Evolutionary conservation across 1,284 basidiomycete genomes (phyloP), one percentile per base, ranked within the genome.

Genomic region (Ustilago xerochloae): DNA sequence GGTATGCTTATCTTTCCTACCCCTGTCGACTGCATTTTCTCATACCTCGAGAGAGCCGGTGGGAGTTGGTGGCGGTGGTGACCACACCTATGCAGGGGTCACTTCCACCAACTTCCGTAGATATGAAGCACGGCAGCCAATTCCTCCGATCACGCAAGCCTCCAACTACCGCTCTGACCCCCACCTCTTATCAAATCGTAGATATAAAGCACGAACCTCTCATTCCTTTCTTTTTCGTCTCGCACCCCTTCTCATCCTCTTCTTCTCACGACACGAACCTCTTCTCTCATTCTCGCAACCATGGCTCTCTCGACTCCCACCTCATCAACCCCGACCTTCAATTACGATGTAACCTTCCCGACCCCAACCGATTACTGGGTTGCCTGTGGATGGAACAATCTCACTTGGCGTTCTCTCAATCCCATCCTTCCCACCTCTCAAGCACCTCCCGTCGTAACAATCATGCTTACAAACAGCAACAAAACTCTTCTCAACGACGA

Each of bases 341-440:
- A 45, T 0, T 65, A 59, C 22, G 52, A 74, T 2, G 13, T 74
- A 30, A 60, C 55, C 24, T 69, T 74, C 35, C 71, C 71, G 22
- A 22, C 28, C n/a, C 36, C 66, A 4, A 32, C 71, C 15, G 35
- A 65, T 43, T 69, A 74, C 63, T 74, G 71, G 71, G 71, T 74
- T 20, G 62, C 71, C 3, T 74, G 71, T 20, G 65, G 66, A 1
- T 68, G 63, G 62, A 74, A 74, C 56, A 61, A 60, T 18, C 48
- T 74, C 48, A 55, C 59, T 4, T 75, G 66, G 66, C 63, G 52
- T 3, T 24, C 22, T 15, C 12, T 15, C 22, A n/a, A n/a, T 24
- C 41, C 15, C 41, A 20, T 18, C n/a, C 20, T 13, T 16, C 41
- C 22, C 15, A 18, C 22, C n/a, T 2, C 52, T 1, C 22, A 20